These are phyloP conservation scores for Candida freyschussii DNA, from an alignment of 1,139 yeast genomes.

Conservation along the genomic window DNA sequence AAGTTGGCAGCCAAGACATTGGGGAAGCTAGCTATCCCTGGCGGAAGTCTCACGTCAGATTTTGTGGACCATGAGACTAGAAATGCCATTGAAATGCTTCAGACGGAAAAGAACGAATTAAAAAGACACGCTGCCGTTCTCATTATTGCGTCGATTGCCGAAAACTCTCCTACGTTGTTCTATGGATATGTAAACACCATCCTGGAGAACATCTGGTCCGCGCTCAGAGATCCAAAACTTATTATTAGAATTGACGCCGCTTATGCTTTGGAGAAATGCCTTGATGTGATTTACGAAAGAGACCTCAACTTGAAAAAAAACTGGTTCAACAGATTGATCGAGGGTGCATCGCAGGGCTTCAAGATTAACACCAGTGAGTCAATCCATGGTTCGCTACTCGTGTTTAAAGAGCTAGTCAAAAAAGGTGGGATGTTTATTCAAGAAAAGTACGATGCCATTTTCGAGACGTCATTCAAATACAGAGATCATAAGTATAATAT, in stretches of 20 bases:
- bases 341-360: constrained; percentile 51
- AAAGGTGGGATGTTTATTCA: constrained; percentile 63
- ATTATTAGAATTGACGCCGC: constrained; percentile 83
- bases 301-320: constrained; percentile 65
- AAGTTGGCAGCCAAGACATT: constrained; percentile 79
- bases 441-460: constrained; percentile 70
- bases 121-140: constrained; percentile 90
- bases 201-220: constrained; percentile 81
- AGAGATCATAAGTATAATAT: constrained; percentile 74
- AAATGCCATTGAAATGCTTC: constrained; percentile 87
- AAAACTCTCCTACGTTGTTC: constrained; percentile 80
- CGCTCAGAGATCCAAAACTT: constrained; percentile 72
- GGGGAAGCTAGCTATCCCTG: constrained; percentile 85
- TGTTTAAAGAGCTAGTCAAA: constrained; percentile 72
- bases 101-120: constrained; percentile 74
- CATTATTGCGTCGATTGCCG: constrained; percentile 77
- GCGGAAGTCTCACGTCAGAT: constrained; percentile 84
- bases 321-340: constrained; percentile 72
- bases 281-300: constrained; percentile 72
- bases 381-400: constrained; percentile 81
- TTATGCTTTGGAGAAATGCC: constrained; percentile 68
- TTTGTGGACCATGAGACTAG: constrained; percentile 91
- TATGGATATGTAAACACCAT: constrained; percentile 76
- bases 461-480: constrained; percentile 68
- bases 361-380: constrained; percentile 53